Conservation (phyloP, 495 filamentous ascomycete species). For the Oidiodendron maius region DNA sequence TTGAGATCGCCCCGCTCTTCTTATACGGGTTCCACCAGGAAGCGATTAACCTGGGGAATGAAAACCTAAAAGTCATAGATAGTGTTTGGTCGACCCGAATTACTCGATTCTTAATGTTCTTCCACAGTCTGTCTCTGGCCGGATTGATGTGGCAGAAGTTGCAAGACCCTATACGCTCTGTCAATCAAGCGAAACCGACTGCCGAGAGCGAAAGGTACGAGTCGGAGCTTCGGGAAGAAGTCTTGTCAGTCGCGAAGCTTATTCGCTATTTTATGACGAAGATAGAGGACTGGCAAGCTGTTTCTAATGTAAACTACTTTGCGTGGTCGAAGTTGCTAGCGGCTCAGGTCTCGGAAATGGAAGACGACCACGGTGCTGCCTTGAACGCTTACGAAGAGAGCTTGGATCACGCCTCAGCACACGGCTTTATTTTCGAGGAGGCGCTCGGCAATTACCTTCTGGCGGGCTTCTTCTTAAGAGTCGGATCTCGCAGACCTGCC, state of each 20-base stretch:
- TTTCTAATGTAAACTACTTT: conserved; percentile 74
- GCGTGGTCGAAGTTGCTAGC: conserved; percentile 71
- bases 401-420: conserved; percentile 72
- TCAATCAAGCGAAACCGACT: conserved; percentile 7
- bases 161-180: conserved; percentile 31
- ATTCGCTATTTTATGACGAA: conserved; percentile 49
- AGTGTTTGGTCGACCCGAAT: conserved; percentile 70
- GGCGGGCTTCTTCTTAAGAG: conserved; percentile 68
- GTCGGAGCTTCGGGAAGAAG: conserved; percentile 42
- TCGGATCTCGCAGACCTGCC: conserved; percentile 66
- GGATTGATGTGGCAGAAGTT: conserved; percentile 57
- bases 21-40: conserved; percentile 69
- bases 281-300: conserved; percentile 60
- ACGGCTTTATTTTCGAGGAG: conserved; percentile 74
- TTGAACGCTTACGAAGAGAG: conserved; percentile 67
- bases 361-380: conserved; percentile 52
- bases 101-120: conserved; percentile 56
- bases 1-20: conserved; percentile 67
- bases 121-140: conserved; percentile 63
- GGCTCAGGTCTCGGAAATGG: conserved; percentile 64
- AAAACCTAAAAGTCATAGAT: conserved; percentile 50
- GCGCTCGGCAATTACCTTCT: conserved; percentile 72
- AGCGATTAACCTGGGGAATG: conserved; percentile 60
- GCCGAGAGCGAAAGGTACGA: background rate
- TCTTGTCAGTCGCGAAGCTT: conserved; percentile 48